Evolutionary conservation across 1,284 basidiomycete species (phyloP).

Genomic region (Pterulicium gracile): DNA sequence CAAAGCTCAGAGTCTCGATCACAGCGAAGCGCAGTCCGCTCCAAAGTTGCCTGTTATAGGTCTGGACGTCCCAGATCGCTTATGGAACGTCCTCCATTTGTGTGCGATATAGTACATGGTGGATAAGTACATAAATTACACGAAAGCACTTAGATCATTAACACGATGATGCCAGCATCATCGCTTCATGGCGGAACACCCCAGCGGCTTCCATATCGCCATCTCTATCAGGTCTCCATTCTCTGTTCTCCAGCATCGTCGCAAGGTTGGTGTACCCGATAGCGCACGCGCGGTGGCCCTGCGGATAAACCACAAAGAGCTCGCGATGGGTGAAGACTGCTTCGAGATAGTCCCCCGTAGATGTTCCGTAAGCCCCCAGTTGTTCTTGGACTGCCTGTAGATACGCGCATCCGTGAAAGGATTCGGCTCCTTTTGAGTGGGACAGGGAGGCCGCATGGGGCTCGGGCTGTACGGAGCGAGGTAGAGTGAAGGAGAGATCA

Average conservation of each 20-base stretch:
- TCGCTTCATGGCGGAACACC: conserved; percentile 55
- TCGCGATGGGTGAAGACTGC: conserved; percentile 65
- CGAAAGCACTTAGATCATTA: not conserved
- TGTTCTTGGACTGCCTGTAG: conserved; percentile 49
- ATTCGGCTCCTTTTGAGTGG: conserved; percentile 14
- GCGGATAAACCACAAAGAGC: conserved; percentile 46
- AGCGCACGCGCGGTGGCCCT: conserved; percentile 49
- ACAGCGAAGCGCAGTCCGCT: no score
- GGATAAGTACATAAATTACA: not conserved
- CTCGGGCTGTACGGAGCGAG: conserved; percentile 12
- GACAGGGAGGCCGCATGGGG: not conserved
- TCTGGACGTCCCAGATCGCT: no score
- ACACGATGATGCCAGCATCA: conserved; percentile 34
- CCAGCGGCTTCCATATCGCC: conserved; percentile 54
- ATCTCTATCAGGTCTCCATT: conserved; percentile 57
- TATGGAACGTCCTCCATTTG: no score
- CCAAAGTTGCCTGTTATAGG: no score
- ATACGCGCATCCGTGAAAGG: conserved; percentile 40
- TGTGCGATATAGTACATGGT: no score
- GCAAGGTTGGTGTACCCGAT: conserved; percentile 54
- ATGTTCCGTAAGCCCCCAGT: conserved; percentile 41
- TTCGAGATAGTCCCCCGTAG: conserved; percentile 63
- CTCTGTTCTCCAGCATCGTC: conserved; percentile 41
- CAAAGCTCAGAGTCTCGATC: no score
- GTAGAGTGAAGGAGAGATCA: conserved; percentile 7